These are phyloP conservation scores for Helotiales sp. DNA, from an alignment of 2,329 filamentous ascomycete species.

Conservation along the genomic window DNA sequence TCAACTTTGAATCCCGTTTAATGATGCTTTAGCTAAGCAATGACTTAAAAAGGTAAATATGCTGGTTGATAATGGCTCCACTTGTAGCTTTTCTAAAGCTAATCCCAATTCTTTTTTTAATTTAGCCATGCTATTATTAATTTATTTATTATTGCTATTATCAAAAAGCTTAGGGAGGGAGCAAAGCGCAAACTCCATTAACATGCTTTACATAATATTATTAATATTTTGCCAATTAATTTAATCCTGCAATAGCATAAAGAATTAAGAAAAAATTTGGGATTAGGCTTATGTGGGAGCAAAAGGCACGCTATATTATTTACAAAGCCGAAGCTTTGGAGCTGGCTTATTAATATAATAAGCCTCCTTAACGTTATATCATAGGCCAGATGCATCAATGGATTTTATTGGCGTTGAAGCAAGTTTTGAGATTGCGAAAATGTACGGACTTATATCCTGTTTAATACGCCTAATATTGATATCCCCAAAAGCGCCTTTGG, in stretches of 20 bases:
- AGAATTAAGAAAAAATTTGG: not conserved
- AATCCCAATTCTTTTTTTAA: conserved; percentile 27
- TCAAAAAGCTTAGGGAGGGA: not conserved
- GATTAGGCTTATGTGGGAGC: conserved; percentile 8
- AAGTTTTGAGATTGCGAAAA: conserved; percentile 26
- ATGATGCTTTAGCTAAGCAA: conserved; percentile 23
- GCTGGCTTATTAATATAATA: conserved; percentile 23
- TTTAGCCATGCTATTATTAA: not conserved
- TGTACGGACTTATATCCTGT: conserved; percentile 22
- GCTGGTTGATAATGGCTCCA: conserved; percentile 15
- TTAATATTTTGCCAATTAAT: not conserved
- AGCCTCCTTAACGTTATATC: conserved; percentile 26
- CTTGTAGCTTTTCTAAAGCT: conserved; percentile 24
- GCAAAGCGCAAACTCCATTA: not conserved
- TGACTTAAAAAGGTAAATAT: conserved; percentile 20
- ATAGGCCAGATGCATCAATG: conserved; percentile 25
- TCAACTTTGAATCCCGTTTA: conserved; percentile 29
- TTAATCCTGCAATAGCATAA: not conserved
- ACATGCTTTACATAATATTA: not conserved
- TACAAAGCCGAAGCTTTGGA: conserved; percentile 21
- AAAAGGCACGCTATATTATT: conserved; percentile 27
- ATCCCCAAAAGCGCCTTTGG: conserved; percentile 18
- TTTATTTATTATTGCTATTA: not conserved
- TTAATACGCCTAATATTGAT: conserved; percentile 26
- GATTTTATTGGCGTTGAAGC: conserved; percentile 23